phyloP scores from a whole-genome alignment of 345 rosid species.

The Gossypium arboreum region DNA sequence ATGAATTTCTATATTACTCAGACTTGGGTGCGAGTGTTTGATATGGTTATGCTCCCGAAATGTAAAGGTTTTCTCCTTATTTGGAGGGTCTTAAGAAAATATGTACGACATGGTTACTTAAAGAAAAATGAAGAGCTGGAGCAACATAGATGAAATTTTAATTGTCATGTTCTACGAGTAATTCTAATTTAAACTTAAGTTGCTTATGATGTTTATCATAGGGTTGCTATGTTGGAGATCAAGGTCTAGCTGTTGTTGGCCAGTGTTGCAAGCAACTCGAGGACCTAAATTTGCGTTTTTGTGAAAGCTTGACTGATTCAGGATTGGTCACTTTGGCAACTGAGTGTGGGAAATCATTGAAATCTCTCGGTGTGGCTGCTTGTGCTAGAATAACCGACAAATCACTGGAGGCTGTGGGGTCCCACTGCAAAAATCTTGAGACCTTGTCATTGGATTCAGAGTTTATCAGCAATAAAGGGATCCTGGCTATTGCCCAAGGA shows the following conservation, averaged over 20 bases:
- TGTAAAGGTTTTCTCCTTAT: not conserved
- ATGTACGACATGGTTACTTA: not conserved
- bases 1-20: not conserved
- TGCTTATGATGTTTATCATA: slow-evolving; percentile 22
- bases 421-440: slow-evolving; percentile 62
- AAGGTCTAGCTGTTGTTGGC: slow-evolving; percentile 73
- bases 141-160: not conserved
- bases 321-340: slow-evolving; percentile 63
- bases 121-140: not conserved
- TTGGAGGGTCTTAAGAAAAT: not conserved
- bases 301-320: slow-evolving; percentile 77
- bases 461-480: slow-evolving; percentile 59
- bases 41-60: not conserved
- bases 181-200: not conserved
- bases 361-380: slow-evolving; percentile 80
- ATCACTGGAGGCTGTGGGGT: slow-evolving; percentile 72
- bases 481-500: slow-evolving; percentile 71
- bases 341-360: slow-evolving; percentile 62
- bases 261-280: slow-evolving; percentile 64
- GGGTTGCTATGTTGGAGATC: slow-evolving; percentile 93
- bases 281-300: slow-evolving; percentile 76
- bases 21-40: not conserved
- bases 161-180: not conserved
- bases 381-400: slow-evolving; percentile 70
- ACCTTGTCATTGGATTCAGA: slow-evolving; percentile 76